Percentiles rank a stretch among this genome's conserved stretches.
phyloP scores from a whole-genome alignment of 495 filamentous ascomycete species.

The Hyaloscypha variabilis region DNA sequence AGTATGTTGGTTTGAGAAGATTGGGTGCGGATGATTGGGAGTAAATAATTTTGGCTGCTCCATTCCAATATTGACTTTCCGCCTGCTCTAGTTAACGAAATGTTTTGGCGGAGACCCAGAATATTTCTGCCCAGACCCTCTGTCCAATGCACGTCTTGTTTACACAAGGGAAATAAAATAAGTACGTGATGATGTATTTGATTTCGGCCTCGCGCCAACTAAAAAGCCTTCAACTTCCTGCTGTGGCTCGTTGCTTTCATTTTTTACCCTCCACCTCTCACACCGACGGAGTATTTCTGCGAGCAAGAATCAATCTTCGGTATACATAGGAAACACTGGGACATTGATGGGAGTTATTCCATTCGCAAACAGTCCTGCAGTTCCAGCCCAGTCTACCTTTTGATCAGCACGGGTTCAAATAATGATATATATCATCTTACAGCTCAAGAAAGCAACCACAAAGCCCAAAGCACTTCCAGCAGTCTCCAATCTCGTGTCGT shows the following conservation, averaged over 20 bases:
- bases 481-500: slow-evolving; percentile 20
- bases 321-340: slow-evolving; percentile 20
- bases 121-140: too few relatives aligned
- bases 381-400: slow-evolving; percentile 15
- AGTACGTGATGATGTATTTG: too few relatives aligned
- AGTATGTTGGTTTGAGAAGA: slow-evolving; percentile 15
- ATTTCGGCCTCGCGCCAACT: too few relatives aligned
- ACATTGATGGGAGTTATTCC: slow-evolving; percentile 16
- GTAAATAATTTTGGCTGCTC: background rate
- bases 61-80: too few relatives aligned
- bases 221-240: background rate
- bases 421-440: slow-evolving; percentile 23
- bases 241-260: background rate
- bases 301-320: background rate
- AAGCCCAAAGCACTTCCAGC: slow-evolving; percentile 36
- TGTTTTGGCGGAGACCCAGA: too few relatives aligned
- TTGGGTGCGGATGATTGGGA: slow-evolving; percentile 16
- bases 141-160: too few relatives aligned
- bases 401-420: background rate
- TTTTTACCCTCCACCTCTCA: background rate
- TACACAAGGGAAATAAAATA: too few relatives aligned
- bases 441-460: slow-evolving; percentile 34
- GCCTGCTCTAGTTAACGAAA: too few relatives aligned
- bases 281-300: too few relatives aligned
- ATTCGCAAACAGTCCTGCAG: slow-evolving; percentile 13